Percentiles rank a stretch among this genome's conserved stretches.
Evolutionary conservation across 1,139 yeast species (phyloP).

Genomic region (Candida glucosophila): DNA sequence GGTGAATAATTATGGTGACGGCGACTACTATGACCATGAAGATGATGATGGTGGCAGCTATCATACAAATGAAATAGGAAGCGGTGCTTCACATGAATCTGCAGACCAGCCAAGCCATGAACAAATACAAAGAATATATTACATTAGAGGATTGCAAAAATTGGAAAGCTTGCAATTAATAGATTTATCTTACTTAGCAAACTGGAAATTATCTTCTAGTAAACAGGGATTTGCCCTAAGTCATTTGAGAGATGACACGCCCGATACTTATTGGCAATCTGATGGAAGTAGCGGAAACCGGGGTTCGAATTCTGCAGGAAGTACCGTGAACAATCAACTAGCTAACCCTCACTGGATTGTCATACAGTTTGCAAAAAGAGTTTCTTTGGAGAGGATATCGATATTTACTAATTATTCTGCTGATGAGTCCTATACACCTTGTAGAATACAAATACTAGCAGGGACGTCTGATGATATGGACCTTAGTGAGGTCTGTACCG

Average conservation of each 20-base stretch:
- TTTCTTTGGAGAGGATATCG: conserved; percentile 60
- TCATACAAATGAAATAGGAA: neutral
- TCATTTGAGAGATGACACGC: conserved; percentile 67
- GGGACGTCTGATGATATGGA: conserved; percentile 84
- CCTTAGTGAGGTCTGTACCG: conserved; percentile 61
- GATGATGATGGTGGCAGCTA: too few species aligned
- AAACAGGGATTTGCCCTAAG: conserved; percentile 68
- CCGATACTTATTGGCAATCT: conserved; percentile 84
- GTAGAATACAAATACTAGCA: conserved; percentile 58
- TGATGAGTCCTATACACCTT: conserved; percentile 94
- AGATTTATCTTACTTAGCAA: conserved; percentile 75
- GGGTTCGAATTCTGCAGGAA: conserved; percentile 14
- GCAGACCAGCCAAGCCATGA: conserved; percentile 26
- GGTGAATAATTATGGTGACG: too few species aligned
- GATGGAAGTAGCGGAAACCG: conserved; percentile 72
- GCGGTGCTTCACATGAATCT: conserved; percentile 4
- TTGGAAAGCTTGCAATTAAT: conserved; percentile 50
- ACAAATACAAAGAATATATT: conserved; percentile 34
- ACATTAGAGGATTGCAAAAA: conserved; percentile 42
- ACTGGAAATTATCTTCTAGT: conserved; percentile 76
- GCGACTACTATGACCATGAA: too few species aligned
- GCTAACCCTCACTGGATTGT: conserved; percentile 82
- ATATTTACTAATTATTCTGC: conserved; percentile 56
- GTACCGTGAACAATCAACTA: conserved; percentile 26
- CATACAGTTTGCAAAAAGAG: conserved; percentile 73